phyloP scores from a whole-genome alignment of 306 rosid species.

The Casuarina glauca region DNA sequence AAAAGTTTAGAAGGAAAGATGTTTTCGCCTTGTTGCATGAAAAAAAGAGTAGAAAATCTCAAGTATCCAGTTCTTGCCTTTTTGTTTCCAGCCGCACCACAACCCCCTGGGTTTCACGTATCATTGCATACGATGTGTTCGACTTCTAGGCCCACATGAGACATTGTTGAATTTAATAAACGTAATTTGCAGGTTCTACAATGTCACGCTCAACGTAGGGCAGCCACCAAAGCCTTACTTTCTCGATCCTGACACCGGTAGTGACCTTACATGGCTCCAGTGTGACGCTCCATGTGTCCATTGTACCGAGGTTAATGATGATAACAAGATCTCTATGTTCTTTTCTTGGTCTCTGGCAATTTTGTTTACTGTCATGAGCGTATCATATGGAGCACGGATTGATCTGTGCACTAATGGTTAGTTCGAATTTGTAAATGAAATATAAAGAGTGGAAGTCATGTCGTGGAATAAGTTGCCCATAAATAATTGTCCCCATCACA shows the following conservation, averaged over 20 bases:
- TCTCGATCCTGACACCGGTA: conserved; percentile 91
- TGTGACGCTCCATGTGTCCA: conserved; percentile 81
- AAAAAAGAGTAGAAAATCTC: too few species aligned
- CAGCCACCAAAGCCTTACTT: conserved; percentile 84
- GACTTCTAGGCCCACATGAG: background rate
- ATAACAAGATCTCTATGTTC: background rate
- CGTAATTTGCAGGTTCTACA: conserved; percentile 63
- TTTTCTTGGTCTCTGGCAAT: background rate
- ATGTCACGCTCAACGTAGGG: conserved; percentile 79
- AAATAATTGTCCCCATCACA: too few species aligned
- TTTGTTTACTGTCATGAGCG: background rate
- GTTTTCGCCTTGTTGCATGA: too few species aligned
- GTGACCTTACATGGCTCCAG: conserved; percentile 99
- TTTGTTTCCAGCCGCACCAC: too few species aligned
- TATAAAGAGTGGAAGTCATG: too few species aligned
- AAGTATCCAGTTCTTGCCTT: too few species aligned
- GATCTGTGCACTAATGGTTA: background rate
- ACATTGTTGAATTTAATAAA: background rate
- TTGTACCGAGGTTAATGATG: conserved; percentile 68
- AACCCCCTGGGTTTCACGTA: too few species aligned
- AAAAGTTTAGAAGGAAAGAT: background rate
- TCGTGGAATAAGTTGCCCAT: too few species aligned
- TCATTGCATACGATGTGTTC: background rate
- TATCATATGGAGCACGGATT: background rate
- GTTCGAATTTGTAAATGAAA: background rate